Evolutionary conservation across 2,329 filamentous ascomycete species (phyloP).

Genomic region (Byssothecium circinans): DNA sequence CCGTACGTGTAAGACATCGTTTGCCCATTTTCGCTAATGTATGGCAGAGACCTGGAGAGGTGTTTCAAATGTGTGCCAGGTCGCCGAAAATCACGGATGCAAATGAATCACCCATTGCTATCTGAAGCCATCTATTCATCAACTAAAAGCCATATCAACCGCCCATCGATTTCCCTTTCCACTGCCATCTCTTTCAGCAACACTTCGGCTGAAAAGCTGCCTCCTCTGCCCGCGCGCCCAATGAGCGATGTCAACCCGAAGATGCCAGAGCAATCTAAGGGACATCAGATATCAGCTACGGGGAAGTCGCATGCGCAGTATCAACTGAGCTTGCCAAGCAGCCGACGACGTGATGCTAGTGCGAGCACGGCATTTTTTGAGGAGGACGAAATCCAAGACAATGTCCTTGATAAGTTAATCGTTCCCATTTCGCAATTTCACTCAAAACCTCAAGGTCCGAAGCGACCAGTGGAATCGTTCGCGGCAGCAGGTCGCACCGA

Average conservation of each 20-base stretch:
- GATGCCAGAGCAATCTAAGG: neutral
- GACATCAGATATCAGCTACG: neutral
- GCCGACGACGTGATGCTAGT: too few species aligned
- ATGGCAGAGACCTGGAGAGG: slow-evolving; percentile 10
- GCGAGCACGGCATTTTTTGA: too few species aligned
- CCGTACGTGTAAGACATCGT: neutral
- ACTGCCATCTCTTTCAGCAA: neutral
- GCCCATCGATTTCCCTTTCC: neutral
- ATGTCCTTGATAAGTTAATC: neutral
- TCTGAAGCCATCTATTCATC: neutral
- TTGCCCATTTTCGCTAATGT: slow-evolving; percentile 2
- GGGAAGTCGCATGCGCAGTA: neutral
- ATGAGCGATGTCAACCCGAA: neutral
- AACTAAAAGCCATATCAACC: neutral
- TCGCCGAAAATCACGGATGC: neutral
- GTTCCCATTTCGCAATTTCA: neutral
- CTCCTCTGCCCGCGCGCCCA: too few species aligned
- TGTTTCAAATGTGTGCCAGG: slow-evolving; percentile 13
- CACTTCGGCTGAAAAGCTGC: neutral
- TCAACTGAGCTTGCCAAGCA: too few species aligned
- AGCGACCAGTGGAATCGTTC: neutral
- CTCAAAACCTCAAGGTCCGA: neutral
- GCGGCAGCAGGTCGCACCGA: slow-evolving; percentile 3
- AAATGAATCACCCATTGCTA: neutral
- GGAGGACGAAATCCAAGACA: neutral